phyloP scores from a whole-genome alignment of 371 early-diverging fungal species.

The Circinella minor region DNA sequence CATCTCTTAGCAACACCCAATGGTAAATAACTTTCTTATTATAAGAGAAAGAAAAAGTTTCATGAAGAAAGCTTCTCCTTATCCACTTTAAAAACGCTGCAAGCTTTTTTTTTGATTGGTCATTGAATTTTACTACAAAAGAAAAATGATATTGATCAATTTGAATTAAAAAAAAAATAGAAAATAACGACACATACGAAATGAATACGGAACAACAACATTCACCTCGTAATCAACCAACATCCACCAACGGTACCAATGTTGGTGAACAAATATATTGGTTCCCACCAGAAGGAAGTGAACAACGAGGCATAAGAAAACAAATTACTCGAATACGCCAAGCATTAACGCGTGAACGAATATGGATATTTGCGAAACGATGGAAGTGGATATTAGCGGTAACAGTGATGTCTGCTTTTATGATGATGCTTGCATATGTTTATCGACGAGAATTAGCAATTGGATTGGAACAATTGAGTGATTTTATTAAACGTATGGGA shows the following conservation, averaged over 20 bases:
- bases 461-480: constrained; percentile 39
- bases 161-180: not conserved
- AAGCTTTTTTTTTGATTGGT: too few relatives aligned
- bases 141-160: not conserved
- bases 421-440: constrained; percentile 24
- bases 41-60: not conserved
- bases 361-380: constrained; percentile 14
- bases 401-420: constrained; percentile 19
- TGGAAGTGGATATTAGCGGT: constrained; percentile 6
- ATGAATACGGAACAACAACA: not conserved
- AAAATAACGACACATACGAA: constrained; percentile 1
- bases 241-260: not conserved
- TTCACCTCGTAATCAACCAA: not conserved
- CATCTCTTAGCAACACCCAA: not conserved
- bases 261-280: constrained; percentile 6
- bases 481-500: constrained; percentile 38
- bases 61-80: too few relatives aligned
- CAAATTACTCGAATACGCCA: not conserved
- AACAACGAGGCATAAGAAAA: not conserved
- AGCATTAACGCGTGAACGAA: constrained; percentile 7
- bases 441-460: constrained; percentile 39
- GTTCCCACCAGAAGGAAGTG: constrained; percentile 11
- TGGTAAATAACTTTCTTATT: constrained; percentile 4
- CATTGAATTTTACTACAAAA: not conserved
- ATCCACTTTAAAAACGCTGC: too few relatives aligned